phyloP scores from a whole-genome alignment of 805 yeast genomes.

The Candida maltosa region DNA sequence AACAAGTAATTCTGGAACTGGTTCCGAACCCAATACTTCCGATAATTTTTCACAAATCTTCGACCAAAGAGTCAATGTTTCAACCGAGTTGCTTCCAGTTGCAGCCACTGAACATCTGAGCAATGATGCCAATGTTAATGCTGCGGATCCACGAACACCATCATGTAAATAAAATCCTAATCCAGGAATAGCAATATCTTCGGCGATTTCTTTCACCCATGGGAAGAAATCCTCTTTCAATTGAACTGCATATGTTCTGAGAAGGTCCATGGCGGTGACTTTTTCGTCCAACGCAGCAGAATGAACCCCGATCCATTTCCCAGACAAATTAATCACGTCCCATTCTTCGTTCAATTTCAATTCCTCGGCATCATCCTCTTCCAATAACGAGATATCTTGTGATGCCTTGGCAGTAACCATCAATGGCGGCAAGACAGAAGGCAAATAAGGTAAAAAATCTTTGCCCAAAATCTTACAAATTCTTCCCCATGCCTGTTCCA shows the following conservation, averaged over 20 bases:
- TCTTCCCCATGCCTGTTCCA: slow-evolving; percentile 96
- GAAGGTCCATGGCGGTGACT: slow-evolving; percentile 84
- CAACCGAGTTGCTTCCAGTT: slow-evolving; percentile 54
- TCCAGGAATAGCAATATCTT: slow-evolving; percentile 81
- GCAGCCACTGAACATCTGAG: slow-evolving; percentile 60
- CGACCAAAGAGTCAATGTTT: slow-evolving; percentile 69
- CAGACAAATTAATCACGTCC: slow-evolving; percentile 89
- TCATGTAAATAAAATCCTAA: slow-evolving; percentile 89
- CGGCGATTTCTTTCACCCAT: slow-evolving; percentile 74
- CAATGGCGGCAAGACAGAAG: slow-evolving; percentile 86
- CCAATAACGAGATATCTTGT: slow-evolving; percentile 85
- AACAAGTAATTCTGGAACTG: slow-evolving; percentile 77
- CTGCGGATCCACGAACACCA: slow-evolving; percentile 91
- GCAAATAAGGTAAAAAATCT: slow-evolving; percentile 81
- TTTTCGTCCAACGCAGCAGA: slow-evolving; percentile 94
- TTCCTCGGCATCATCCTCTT: slow-evolving; percentile 83
- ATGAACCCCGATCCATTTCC: slow-evolving; percentile 91
- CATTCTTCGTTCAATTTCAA: slow-evolving; percentile 84
- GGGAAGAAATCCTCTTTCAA: slow-evolving; percentile 80
- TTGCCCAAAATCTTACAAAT: slow-evolving; percentile 81
- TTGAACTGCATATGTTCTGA: slow-evolving; percentile 80
- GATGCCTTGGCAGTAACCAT: slow-evolving; percentile 81
- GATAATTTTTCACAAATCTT: slow-evolving; percentile 65
- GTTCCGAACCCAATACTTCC: slow-evolving; percentile 68
- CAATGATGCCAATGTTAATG: slow-evolving; percentile 76